Base-by-base conservation (phyloP, 2,329 filamentous ascomycete species). In the Botrytis deweyae region DNA sequence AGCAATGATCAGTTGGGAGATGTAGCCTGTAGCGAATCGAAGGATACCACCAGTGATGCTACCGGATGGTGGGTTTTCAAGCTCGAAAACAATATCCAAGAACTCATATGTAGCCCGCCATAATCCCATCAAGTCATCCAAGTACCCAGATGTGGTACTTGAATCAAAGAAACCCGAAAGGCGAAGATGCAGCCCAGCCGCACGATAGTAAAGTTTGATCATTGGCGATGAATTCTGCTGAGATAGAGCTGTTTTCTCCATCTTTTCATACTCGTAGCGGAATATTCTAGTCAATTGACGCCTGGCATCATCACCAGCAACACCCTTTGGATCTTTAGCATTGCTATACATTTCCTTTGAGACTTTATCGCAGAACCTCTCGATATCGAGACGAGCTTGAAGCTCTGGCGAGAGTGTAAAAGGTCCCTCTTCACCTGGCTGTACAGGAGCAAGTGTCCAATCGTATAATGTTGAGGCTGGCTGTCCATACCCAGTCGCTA, bases 1-100 rank as follows among this genome's bases (percentile, higher is more conserved):
- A 3, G 92, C 93, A n/a, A 95, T 89, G 73, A 94, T 89, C 91
- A 95, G 95, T 82, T 95, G 93, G 80, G 94, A 90, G 70, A 95
- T 89, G 81, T 95, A 95, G 80, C 92, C 93, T 76, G 89, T 91
- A 40, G 90, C 88, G 78, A 92, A 91, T 68, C 87, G 87, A 42
- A 94, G 84, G 68, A 91, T 87, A 70, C 82, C 79, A 49, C 81
- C 76, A 44, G 61, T 72, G 52, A 82, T 84, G 66, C 83, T 82
- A 46, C 87, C 85, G 58, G 83, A 83, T 3, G 84, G 83, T 18
- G 85, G 86, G 67, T 86, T 83, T 52, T 87, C 86, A 16, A 92
- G 84, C 74, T 89, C 87, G 75, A 86, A 84, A 1, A 84, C 83
- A 16, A 82, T 81, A 70, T 93, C 91, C 36, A 94, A 86, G 79